Percentiles rank a stretch among this genome's conserved stretches.
These are phyloP conservation scores for Detonula confervacea DNA, from an alignment of 352 stramenopile species.

Conservation along the genomic window DNA sequence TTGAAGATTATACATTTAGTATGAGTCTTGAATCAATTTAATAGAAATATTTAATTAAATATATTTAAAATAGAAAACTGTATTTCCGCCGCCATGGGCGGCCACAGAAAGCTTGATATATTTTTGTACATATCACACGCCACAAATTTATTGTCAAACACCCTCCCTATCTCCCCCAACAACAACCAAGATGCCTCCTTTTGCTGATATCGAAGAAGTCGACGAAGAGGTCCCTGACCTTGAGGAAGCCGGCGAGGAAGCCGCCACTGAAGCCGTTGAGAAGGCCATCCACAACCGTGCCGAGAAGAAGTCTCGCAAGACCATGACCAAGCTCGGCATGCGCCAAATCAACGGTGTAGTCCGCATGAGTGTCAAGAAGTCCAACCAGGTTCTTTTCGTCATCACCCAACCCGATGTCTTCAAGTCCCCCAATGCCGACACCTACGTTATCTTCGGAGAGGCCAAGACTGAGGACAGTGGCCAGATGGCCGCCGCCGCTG, in stretches of 20 bases:
- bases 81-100: too few species aligned
- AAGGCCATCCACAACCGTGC: conserved; percentile 91
- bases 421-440: conserved; percentile 94
- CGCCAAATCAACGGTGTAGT: conserved; percentile 95
- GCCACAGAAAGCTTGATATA: too few species aligned
- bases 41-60: too few species aligned
- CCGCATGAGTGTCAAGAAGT: conserved; percentile 96
- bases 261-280: conserved; percentile 76
- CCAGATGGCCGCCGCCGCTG: conserved; percentile 89
- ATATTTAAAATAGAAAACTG: too few species aligned
- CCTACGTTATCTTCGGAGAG: conserved; percentile 97
- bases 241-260: conserved; percentile 30
- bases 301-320: conserved; percentile 99
- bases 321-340: conserved; percentile 99
- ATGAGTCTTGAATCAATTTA: too few species aligned
- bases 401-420: conserved; percentile 98
- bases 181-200: conserved; percentile 35
- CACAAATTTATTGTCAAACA: too few species aligned
- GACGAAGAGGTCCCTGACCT: conserved; percentile 69
- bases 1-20: too few species aligned
- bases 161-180: too few species aligned
- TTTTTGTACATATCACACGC: too few species aligned
- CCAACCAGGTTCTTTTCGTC: conserved; percentile 96
- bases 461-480: conserved; percentile 97
- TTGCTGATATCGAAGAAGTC: conserved; percentile 61